Percentiles rank a stretch among this genome's conserved stretches.
These are phyloP conservation scores for Tardiomyces blankii DNA, from an alignment of 1,139 yeast species.

Conservation along the genomic window DNA sequence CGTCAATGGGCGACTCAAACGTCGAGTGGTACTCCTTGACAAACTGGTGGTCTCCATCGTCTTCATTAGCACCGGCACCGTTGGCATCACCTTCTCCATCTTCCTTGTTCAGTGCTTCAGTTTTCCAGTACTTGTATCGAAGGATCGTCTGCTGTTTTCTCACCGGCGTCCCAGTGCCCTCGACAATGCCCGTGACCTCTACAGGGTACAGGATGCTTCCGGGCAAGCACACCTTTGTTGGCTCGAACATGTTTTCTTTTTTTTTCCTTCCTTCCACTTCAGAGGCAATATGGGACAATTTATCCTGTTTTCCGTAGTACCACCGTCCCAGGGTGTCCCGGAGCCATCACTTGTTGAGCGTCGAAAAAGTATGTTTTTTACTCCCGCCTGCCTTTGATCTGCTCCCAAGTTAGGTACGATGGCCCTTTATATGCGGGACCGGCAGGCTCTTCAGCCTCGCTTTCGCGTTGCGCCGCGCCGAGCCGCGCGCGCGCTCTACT, in stretches of 20 bases:
- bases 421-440: too few relatives aligned
- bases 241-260: slow-evolving; percentile 8
- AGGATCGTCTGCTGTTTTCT: slow-evolving; percentile 45
- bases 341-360: background rate
- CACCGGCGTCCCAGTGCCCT: slow-evolving; percentile 36
- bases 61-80: slow-evolving; percentile 14
- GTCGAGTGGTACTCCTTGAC: slow-evolving; percentile 32
- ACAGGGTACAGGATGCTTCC: slow-evolving; percentile 58
- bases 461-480: too few relatives aligned
- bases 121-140: slow-evolving; percentile 56
- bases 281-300: background rate
- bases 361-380: background rate
- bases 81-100: slow-evolving; percentile 17
- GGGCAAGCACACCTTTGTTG: slow-evolving; percentile 35
- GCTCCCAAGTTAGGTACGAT: background rate
- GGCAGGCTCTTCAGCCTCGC: too few relatives aligned
- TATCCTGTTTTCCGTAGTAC: background rate
- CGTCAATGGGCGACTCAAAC: slow-evolving; percentile 78
- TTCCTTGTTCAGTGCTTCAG: slow-evolving; percentile 26
- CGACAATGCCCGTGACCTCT: slow-evolving; percentile 43
- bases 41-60: slow-evolving; percentile 14
- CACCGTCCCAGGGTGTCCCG: background rate
- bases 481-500: too few relatives aligned
- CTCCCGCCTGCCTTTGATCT: background rate
- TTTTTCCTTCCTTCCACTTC: background rate